A percentile compares a stretch with the other conserved stretches of the same genome.
Conservation (phyloP, 345 rosid genomes). For the Eucalyptus globulus region DNA sequence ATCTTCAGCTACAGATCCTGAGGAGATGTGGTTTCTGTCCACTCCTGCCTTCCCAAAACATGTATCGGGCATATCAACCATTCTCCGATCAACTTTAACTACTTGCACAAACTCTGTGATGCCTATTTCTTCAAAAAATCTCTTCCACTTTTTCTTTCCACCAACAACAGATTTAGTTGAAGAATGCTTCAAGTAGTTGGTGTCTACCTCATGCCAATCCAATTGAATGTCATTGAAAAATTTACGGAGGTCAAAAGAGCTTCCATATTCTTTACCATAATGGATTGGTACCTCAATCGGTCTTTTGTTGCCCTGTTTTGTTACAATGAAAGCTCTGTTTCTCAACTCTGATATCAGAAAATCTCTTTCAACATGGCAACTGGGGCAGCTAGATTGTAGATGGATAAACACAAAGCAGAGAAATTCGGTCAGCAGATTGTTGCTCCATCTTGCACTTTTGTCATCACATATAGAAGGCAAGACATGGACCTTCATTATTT, state of each 20-base stretch:
- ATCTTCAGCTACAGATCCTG: slow-evolving; percentile 38
- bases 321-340: slow-evolving; percentile 51
- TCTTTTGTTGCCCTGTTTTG: slow-evolving; percentile 63
- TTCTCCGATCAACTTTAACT: slow-evolving; percentile 52
- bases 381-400: slow-evolving; percentile 57
- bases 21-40: slow-evolving; percentile 13
- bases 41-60: slow-evolving; percentile 3
- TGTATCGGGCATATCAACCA: slow-evolving; percentile 25
- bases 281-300: slow-evolving; percentile 48
- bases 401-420: slow-evolving; percentile 83
- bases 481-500: slow-evolving; percentile 63
- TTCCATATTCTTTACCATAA: slow-evolving; percentile 60
- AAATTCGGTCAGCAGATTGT: slow-evolving; percentile 51
- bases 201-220: slow-evolving; percentile 75
- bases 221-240: slow-evolving; percentile 35
- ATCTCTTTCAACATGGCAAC: slow-evolving; percentile 57
- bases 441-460: slow-evolving; percentile 4
- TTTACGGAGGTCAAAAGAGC: slow-evolving; percentile 32
- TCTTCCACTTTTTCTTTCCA: slow-evolving; percentile 60
- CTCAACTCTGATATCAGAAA: slow-evolving; percentile 46
- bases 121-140: slow-evolving; percentile 69
- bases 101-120: slow-evolving; percentile 81
- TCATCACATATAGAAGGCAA: slow-evolving; percentile 52
- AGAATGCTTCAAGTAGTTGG: slow-evolving; percentile 61
- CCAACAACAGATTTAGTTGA: slow-evolving; percentile 24